Conservation (phyloP, 345 rosid species). For the Acer saccharum region DNA sequence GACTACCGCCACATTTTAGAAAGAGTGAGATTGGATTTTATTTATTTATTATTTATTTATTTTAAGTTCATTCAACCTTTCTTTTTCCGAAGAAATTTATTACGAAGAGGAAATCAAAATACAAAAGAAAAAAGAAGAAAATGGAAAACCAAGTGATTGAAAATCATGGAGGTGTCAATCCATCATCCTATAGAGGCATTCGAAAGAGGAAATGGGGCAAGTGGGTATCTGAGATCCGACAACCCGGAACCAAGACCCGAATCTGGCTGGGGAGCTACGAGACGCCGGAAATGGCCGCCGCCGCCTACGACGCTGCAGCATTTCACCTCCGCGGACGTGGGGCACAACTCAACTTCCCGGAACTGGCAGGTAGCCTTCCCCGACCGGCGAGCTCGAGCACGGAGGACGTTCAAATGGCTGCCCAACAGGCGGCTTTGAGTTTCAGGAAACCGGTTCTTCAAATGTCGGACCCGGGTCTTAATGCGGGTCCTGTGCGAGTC, state of each 20-base stretch:
- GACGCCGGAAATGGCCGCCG: slow-evolving; percentile 89
- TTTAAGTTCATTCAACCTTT: no score
- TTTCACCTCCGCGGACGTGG: slow-evolving; percentile 62
- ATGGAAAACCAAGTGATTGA: slow-evolving; percentile 26
- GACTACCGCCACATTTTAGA: no score
- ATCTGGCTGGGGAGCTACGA: slow-evolving; percentile 94
- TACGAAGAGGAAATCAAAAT: not conserved
- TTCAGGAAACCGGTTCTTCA: slow-evolving; percentile 24
- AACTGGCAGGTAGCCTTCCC: slow-evolving; percentile 43
- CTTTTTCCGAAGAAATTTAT: not conserved
- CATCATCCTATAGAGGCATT: slow-evolving; percentile 55
- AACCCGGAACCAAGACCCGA: slow-evolving; percentile 78
- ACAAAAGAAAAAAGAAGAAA: not conserved
- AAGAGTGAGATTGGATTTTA: no score
- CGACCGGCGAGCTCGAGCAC: slow-evolving; percentile 54
- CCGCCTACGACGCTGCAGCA: slow-evolving; percentile 87
- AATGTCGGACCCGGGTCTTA: slow-evolving; percentile 7
- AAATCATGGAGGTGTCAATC: slow-evolving; percentile 4
- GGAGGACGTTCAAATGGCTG: slow-evolving; percentile 72
- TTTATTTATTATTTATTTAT: no score
- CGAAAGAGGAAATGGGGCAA: slow-evolving; percentile 93
- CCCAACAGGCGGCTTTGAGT: slow-evolving; percentile 62
- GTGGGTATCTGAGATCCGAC: slow-evolving; percentile 95
- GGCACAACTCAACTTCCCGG: slow-evolving; percentile 74
- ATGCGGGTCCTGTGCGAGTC: slow-evolving; percentile 38